Conservation (phyloP, 73 alveolate genomes). For the Effrenium voratum region DNA sequence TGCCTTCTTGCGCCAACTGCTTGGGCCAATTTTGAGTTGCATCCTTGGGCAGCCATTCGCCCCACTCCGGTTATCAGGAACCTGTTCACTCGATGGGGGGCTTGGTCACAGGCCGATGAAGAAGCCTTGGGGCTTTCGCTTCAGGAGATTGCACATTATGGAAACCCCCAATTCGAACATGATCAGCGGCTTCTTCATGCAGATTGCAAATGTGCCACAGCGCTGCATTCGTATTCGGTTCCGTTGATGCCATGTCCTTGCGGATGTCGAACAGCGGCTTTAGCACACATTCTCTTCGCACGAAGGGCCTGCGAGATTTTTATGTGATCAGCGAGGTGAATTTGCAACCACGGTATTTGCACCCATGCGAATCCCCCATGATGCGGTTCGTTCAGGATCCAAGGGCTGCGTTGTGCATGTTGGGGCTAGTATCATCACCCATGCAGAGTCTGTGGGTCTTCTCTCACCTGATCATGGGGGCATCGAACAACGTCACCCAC, state of each 20-base stretch:
- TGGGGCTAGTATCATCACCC: background rate
- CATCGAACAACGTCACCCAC: background rate
- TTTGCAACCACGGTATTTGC: background rate
- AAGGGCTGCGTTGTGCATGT: background rate
- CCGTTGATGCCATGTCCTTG: background rate
- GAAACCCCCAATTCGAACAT: background rate
- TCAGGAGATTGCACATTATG: background rate
- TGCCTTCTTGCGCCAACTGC: background rate
- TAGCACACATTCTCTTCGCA: background rate
- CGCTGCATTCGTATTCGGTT: background rate
- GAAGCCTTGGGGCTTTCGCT: background rate
- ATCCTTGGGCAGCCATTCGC: background rate
- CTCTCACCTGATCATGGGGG: background rate
- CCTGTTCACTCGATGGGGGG: background rate
- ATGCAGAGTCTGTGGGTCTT: conserved; percentile 4
- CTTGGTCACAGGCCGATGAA: background rate
- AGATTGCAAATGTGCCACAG: background rate
- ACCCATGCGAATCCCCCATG: background rate
- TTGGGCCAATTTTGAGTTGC: background rate
- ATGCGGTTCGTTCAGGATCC: background rate
- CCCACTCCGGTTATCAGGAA: background rate
- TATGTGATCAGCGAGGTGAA: background rate
- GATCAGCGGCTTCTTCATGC: background rate
- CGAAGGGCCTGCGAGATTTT: background rate
- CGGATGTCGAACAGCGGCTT: background rate